Evolutionary conservation across 176 grass and related monocot genomes (phyloP).

Genomic region (Carex kokanica): DNA sequence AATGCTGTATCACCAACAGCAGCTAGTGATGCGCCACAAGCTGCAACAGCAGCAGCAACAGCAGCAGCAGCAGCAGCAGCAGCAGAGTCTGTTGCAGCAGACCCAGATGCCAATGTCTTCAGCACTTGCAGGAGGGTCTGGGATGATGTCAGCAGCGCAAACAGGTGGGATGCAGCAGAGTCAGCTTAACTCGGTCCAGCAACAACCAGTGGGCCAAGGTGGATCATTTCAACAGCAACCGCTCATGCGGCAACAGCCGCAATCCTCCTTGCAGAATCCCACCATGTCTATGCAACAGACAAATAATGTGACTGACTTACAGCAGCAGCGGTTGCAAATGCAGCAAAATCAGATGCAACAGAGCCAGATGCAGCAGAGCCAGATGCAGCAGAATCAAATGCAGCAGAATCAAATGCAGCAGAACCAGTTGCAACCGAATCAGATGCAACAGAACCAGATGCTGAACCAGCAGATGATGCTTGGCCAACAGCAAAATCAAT

Average conservation of each 20-base stretch:
- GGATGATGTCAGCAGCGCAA: conserved; percentile 54
- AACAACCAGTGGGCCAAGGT: conserved; percentile 60
- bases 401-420: conserved; percentile 42
- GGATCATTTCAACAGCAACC: conserved; percentile 42
- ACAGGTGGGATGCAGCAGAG: conserved; percentile 55
- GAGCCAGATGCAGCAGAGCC: conserved; percentile 52
- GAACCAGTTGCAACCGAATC: conserved; percentile 32
- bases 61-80: conserved; percentile 46
- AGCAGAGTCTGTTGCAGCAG: conserved; percentile 71
- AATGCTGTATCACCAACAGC: conserved; percentile 69
- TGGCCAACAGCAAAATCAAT: conserved; percentile 48
- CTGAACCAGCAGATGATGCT: conserved; percentile 66
- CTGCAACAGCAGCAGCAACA: conserved; percentile 72
- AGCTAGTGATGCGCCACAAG: conserved; percentile 56
- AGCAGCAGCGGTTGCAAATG: conserved; percentile 66
- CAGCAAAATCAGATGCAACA: conserved; percentile 62
- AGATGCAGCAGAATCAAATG: conserved; percentile 51
- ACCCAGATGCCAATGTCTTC: conserved; percentile 66
- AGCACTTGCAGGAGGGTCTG: conserved; percentile 47
- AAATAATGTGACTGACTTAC: conserved; percentile 74
- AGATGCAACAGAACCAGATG: conserved; percentile 45
- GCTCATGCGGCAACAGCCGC: conserved; percentile 56
- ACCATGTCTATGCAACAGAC: conserved; percentile 62
- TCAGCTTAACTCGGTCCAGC: conserved; percentile 62
- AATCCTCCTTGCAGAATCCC: conserved; percentile 54